Base-by-base conservation (phyloP, 2,329 filamentous ascomycete species). In the Pyricularia pennisetigena region DNA sequence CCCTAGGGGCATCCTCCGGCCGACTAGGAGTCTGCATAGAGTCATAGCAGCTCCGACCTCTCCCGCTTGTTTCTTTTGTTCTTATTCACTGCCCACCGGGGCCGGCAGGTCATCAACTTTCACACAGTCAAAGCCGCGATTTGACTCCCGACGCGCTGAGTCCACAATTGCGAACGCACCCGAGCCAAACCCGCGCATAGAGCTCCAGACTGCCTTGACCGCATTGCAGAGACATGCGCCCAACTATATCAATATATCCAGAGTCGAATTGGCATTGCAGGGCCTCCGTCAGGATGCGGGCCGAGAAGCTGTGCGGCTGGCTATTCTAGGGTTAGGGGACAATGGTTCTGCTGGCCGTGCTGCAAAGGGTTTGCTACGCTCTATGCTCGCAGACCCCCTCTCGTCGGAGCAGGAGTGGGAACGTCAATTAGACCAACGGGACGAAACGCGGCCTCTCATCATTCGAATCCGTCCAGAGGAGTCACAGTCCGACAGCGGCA, bases 351-450 rank as follows among this genome's bases (percentile, higher is more conserved):
- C 81, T 0, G 77, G 78, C 66, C 74, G 77, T 23, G 84, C 84
- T 14, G 88, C 89, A 3, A 87, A 86, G 74, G 82, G 84, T 69
- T 81, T 97, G 9, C 83, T 93, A 64, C 85, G 88, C 61, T 80
- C 94, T 49, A 78, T 93, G 14, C 80, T 93, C 1, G 88, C 89
- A 2, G 91, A 94, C 76, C 90, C 91, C 4, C 78, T 94, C 71
- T 82, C 82, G 54, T 78, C 83, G 5, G 83, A 86, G 71, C 83
- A 87, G 71, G 77, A 82, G 29, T 94, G 91, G 91, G 91, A 94
- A 77, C 80, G 80, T 73, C 80, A 87, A 69, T 76, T 93, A 69
- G 82, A 84, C 14, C 74, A 75, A 14, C 81, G 84, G 70, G 82
- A 85, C 71, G 76, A 81, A 30, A 76, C 79, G 32, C 82, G 82